A percentile compares a stretch with the other conserved stretches of the same genome.
phyloP scores from a whole-genome alignment of 805 yeast species.

The Hanseniaspora hatyaiensis region DNA sequence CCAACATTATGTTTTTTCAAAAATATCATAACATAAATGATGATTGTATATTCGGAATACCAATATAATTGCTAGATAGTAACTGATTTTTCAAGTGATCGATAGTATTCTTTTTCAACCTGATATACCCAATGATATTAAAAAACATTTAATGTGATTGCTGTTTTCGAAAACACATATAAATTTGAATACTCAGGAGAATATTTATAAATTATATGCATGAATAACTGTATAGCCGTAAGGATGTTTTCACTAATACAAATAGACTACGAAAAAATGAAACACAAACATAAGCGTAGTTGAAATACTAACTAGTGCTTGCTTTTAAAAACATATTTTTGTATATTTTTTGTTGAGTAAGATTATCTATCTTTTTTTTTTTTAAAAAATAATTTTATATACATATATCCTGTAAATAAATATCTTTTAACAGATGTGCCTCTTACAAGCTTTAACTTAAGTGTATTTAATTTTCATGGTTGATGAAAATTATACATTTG shows the following conservation, averaged over 20 bases:
- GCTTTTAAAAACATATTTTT: too few relatives aligned
- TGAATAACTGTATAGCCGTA: too few relatives aligned
- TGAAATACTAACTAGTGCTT: too few relatives aligned
- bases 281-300: too few relatives aligned
- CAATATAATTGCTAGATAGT: slow-evolving; percentile 15
- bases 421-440: slow-evolving; percentile 1
- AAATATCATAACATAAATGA: neutral
- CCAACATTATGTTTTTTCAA: neutral
- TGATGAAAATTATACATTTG: neutral
- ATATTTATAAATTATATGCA: too few relatives aligned
- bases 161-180: too few relatives aligned
- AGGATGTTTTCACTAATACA: too few relatives aligned
- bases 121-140: neutral
- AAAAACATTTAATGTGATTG: too few relatives aligned
- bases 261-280: too few relatives aligned
- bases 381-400: neutral
- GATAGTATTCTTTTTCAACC: slow-evolving; percentile 13
- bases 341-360: slow-evolving; percentile 1
- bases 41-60: slow-evolving; percentile 15
- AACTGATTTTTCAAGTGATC: slow-evolving; percentile 8
- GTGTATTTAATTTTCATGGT: neutral
- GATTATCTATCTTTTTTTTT: slow-evolving; percentile 1
- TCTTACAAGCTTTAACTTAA: slow-evolving; percentile 2
- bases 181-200: too few relatives aligned
- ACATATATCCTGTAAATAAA: neutral